These are phyloP conservation scores for Psophocarpus tetragonolobus DNA, from an alignment of 306 rosid genomes.

Conservation along the genomic window DNA sequence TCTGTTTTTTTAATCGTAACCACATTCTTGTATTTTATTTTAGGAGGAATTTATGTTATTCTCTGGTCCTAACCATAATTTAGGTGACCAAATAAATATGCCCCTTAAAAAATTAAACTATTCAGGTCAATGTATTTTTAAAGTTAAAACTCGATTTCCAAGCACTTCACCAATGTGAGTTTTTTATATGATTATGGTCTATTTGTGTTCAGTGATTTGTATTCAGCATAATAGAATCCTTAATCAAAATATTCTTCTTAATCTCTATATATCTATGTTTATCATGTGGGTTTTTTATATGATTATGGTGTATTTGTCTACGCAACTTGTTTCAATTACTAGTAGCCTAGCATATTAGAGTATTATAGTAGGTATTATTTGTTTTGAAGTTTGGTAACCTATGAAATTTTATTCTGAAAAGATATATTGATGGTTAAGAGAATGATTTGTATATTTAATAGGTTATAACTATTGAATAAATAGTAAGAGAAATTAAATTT, in stretches of 20 bases:
- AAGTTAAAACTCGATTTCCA: neutral
- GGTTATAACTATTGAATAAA: too few species aligned
- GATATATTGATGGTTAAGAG: too few species aligned
- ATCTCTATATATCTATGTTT: neutral
- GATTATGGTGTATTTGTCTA: neutral
- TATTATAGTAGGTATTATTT: too few species aligned
- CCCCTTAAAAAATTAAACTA: neutral
- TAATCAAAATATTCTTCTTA: neutral
- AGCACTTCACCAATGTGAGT: neutral
- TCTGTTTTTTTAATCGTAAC: neutral
- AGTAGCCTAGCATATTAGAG: too few species aligned
- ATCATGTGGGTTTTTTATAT: neutral
- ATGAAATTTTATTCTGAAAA: too few species aligned
- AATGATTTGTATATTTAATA: too few species aligned
- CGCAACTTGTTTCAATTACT: too few species aligned
- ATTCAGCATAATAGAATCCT: neutral
- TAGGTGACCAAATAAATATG: neutral
- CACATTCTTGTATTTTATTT: neutral
- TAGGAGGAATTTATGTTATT: neutral
- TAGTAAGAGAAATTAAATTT: too few species aligned
- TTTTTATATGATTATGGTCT: too few species aligned
- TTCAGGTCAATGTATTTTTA: neutral
- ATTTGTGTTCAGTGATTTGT: neutral
- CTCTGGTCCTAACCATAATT: neutral
- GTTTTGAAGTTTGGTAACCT: too few species aligned